Conservation (phyloP, 148 eudicot genomes). For the Bassia scoparia region DNA sequence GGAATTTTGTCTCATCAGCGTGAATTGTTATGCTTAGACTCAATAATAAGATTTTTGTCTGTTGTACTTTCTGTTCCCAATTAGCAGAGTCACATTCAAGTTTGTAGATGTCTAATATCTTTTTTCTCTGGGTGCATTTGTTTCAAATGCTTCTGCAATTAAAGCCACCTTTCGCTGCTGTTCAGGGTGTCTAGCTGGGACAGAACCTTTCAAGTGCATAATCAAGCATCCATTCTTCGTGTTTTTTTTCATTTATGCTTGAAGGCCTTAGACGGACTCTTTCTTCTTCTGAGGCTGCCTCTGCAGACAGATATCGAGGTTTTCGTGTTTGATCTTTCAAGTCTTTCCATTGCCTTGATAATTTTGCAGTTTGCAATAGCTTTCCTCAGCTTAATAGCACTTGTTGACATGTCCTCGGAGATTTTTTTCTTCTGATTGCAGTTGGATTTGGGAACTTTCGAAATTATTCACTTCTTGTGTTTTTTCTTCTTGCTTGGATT, state of each 20-base stretch:
- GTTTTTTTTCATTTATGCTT: constrained; percentile 43
- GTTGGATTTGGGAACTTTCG: constrained; percentile 16
- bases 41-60: constrained; percentile 3
- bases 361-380: constrained; percentile 60
- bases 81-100: constrained; percentile 5
- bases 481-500: constrained; percentile 25
- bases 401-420: constrained; percentile 45
- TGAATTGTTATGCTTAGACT: constrained; percentile 1
- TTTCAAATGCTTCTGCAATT: constrained; percentile 38
- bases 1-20: constrained; percentile 5
- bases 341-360: constrained; percentile 66
- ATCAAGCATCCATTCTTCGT: constrained; percentile 94
- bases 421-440: constrained; percentile 28
- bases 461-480: constrained; percentile 9
- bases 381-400: constrained; percentile 64
- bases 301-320: constrained; percentile 35
- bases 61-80: constrained; percentile 2
- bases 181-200: constrained; percentile 53
- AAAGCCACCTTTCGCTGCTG: constrained; percentile 39
- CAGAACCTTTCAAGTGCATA: constrained; percentile 75
- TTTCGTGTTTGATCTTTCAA: constrained; percentile 48
- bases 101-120: constrained; percentile 18
- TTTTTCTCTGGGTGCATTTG: constrained; percentile 29
- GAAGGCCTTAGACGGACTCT: constrained; percentile 53
- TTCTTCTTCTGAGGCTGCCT: constrained; percentile 49